Evolutionary conservation across 2,329 filamentous ascomycete genomes (phyloP).

Genomic region (Scedosporium aurantiacum): DNA sequence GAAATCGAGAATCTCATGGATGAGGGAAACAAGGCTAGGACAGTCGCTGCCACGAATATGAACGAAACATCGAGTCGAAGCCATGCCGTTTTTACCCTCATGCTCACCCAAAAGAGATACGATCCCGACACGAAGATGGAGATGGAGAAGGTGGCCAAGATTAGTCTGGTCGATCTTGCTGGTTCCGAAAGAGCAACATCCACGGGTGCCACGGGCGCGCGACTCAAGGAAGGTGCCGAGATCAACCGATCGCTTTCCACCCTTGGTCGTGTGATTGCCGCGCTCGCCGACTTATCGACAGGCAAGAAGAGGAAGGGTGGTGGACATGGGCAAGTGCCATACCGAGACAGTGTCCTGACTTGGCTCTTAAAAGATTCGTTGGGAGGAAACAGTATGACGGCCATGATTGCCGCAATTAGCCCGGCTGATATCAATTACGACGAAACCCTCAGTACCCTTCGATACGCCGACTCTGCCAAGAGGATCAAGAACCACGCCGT

Average conservation of each 20-base stretch:
- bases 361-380: slow-evolving; percentile 96
- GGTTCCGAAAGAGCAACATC: slow-evolving; percentile 96
- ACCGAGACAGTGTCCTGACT: slow-evolving; percentile 91
- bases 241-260: slow-evolving; percentile 97
- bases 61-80: slow-evolving; percentile 98
- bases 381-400: slow-evolving; percentile 97
- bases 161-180: slow-evolving; percentile 93
- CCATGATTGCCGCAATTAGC: slow-evolving; percentile 98
- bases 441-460: slow-evolving; percentile 86
- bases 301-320: slow-evolving; percentile 72
- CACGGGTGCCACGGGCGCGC: slow-evolving; percentile 88
- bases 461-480: slow-evolving; percentile 96
- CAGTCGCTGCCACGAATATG: slow-evolving; percentile 98
- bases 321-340: slow-evolving; percentile 67
- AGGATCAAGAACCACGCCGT: slow-evolving; percentile 99
- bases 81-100: slow-evolving; percentile 95
- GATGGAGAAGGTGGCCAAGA: slow-evolving; percentile 94
- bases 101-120: slow-evolving; percentile 84
- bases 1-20: slow-evolving; percentile 99
- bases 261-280: slow-evolving; percentile 91
- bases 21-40: slow-evolving; percentile 96
- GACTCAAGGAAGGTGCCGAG: slow-evolving; percentile 93
- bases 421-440: slow-evolving; percentile 99
- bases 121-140: slow-evolving; percentile 93
- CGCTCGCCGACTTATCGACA: slow-evolving; percentile 79